Evolutionary conservation across 2,329 filamentous ascomycete genomes (phyloP).

Genomic region (Botrytis aclada): DNA sequence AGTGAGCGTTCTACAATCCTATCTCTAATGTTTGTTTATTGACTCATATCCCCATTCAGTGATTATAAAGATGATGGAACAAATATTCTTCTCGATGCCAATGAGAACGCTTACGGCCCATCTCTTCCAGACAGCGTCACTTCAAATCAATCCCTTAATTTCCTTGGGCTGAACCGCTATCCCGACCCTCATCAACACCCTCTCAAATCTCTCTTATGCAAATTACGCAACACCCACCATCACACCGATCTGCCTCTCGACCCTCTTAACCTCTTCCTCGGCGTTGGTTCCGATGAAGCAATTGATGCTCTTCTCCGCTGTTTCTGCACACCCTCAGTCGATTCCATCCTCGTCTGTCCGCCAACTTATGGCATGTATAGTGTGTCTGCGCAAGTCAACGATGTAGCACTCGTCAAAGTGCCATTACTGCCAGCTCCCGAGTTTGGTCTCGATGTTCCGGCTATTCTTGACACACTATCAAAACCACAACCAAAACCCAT

Average conservation of each 20-base stretch:
- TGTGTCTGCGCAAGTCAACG: constrained; percentile 92
- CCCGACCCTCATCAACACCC: constrained; percentile 91
- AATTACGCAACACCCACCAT: constrained; percentile 78
- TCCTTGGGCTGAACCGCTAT: constrained; percentile 85
- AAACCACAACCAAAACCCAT: constrained; percentile 57
- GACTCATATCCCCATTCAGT: constrained; percentile 48
- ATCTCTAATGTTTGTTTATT: constrained; percentile 1
- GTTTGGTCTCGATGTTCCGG: constrained; percentile 71
- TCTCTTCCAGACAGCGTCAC: constrained; percentile 53
- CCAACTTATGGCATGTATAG: constrained; percentile 99
- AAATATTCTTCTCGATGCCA: constrained; percentile 94
- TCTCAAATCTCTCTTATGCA: constrained; percentile 83
- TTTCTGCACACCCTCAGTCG: constrained; percentile 83
- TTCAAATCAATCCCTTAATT: constrained; percentile 59
- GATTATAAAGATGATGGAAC: constrained; percentile 99
- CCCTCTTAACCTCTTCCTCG: constrained; percentile 86
- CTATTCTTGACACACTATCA: constrained; percentile 64
- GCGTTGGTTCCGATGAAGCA: constrained; percentile 93
- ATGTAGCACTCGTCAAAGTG: constrained; percentile 81
- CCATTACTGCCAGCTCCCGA: constrained; percentile 68
- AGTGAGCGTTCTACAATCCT: constrained; percentile 51
- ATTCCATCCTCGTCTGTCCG: constrained; percentile 91
- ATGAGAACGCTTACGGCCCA: constrained; percentile 94
- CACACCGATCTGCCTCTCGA: constrained; percentile 72
- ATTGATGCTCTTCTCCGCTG: constrained; percentile 91